Percentiles rank a stretch among this genome's conserved stretches.
phyloP scores from a whole-genome alignment of 1,139 yeast genomes.

The Taiozyma sp. region DNA sequence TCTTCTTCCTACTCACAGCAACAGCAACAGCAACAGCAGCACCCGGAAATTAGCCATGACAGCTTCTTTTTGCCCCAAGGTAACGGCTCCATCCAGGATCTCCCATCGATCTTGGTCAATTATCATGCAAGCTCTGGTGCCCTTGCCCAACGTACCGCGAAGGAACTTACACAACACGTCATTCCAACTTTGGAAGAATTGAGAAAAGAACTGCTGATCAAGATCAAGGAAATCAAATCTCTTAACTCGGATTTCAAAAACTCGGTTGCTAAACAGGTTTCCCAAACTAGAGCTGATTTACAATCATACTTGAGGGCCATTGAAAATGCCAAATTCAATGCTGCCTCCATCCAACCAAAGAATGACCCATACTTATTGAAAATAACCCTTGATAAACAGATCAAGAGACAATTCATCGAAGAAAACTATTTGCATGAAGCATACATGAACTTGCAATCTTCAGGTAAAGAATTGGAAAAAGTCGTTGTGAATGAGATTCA shows the following conservation, averaged over 20 bases:
- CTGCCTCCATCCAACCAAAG: slow-evolving; percentile 34
- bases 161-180: slow-evolving; percentile 61
- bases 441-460: slow-evolving; percentile 74
- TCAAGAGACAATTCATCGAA: slow-evolving; percentile 71
- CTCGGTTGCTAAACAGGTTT: slow-evolving; percentile 61
- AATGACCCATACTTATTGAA: slow-evolving; percentile 83
- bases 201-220: slow-evolving; percentile 72
- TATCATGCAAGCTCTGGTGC: slow-evolving; percentile 72
- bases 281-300: slow-evolving; percentile 52
- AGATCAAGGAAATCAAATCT: slow-evolving; percentile 82
- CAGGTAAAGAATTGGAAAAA: slow-evolving; percentile 85
- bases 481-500: slow-evolving; percentile 86
- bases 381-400: slow-evolving; percentile 65
- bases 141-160: slow-evolving; percentile 59
- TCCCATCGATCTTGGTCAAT: slow-evolving; percentile 67
- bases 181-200: slow-evolving; percentile 85
- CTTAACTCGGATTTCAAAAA: slow-evolving; percentile 80
- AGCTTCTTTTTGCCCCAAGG: slow-evolving; percentile 56
- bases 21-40: slow-evolving; percentile 6
- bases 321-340: slow-evolving; percentile 34
- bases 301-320: slow-evolving; percentile 41
- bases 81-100: slow-evolving; percentile 75
- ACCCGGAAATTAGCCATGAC: slow-evolving; percentile 19
- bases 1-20: not conserved
- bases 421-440: slow-evolving; percentile 89